These are phyloP conservation scores for Dissophora ornata DNA, from an alignment of 192 early-diverging fungal genomes.

Conservation along the genomic window DNA sequence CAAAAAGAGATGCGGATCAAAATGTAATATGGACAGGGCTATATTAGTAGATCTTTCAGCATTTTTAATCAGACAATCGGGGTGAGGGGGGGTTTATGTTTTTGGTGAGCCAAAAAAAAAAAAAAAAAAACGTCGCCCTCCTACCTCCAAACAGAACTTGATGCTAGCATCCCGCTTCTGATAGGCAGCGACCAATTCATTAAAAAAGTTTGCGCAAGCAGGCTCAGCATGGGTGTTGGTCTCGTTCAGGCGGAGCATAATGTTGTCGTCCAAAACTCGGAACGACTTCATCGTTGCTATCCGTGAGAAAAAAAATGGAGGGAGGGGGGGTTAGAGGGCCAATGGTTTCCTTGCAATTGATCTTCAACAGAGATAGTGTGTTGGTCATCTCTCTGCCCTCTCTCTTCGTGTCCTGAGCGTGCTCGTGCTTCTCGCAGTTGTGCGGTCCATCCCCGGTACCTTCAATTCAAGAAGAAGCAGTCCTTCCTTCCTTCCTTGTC, in stretches of 20 bases:
- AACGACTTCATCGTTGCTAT: conserved; percentile 74
- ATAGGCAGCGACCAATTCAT: conserved; percentile 73
- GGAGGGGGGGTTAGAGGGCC: neutral
- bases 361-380: too few relatives aligned
- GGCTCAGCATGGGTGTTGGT: conserved; percentile 73
- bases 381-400: too few relatives aligned
- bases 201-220: conserved; percentile 74
- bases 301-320: neutral
- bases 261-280: conserved; percentile 84
- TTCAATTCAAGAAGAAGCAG: neutral
- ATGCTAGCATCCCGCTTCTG: conserved; percentile 72
- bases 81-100: too few relatives aligned
- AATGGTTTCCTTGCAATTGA: too few relatives aligned
- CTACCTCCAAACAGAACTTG: conserved; percentile 73
- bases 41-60: too few relatives aligned
- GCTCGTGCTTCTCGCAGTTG: too few relatives aligned
- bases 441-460: too few relatives aligned
- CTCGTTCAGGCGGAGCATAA: conserved; percentile 79
- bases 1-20: too few relatives aligned
- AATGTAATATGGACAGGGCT: too few relatives aligned
- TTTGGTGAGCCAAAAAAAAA: too few relatives aligned
- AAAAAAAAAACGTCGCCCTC: neutral
- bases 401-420: too few relatives aligned
- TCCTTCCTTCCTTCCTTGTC: neutral
- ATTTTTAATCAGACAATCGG: too few relatives aligned